phyloP scores from a whole-genome alignment of 106 monocot species.

The Dioscorea alata region DNA sequence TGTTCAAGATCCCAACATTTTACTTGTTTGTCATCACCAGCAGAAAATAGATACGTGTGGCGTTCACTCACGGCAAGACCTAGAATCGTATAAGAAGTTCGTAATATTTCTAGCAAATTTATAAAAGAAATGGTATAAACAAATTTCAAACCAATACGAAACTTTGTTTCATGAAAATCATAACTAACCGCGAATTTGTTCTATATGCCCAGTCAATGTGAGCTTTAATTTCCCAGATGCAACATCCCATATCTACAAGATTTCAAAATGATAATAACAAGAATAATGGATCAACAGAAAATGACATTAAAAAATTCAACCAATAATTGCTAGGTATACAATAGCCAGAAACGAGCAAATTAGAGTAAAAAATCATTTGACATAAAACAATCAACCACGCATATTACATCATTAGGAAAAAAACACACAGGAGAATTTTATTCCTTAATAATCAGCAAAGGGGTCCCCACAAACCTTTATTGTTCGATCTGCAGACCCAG shows the following conservation, averaged over 20 bases:
- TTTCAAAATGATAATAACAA: not conserved
- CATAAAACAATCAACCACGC: no score
- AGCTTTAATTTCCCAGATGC: constrained; percentile 88
- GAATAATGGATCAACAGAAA: not conserved
- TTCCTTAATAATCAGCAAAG: not conserved
- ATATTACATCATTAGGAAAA: no score
- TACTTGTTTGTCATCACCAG: constrained; percentile 99
- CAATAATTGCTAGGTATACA: no score
- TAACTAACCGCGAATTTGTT: constrained; percentile 88
- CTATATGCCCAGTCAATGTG: constrained; percentile 95
- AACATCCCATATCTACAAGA: constrained; percentile 91
- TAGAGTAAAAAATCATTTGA: no score
- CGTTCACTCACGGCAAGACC: constrained; percentile 92
- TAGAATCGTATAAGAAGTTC: constrained; percentile 3
- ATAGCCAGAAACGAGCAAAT: no score
- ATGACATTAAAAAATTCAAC: not conserved
- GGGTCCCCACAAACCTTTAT: constrained; percentile 63
- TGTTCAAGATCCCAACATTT: constrained; percentile 99
- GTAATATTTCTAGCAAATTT: not conserved
- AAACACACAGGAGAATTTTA: not conserved
- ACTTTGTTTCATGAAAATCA: no score
- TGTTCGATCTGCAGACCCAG: constrained; percentile 93
- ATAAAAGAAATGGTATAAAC: not conserved
- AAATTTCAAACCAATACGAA: not conserved
- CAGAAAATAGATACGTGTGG: constrained; percentile 96